phyloP scores from a whole-genome alignment of 2,329 filamentous ascomycete genomes.

The Curvularia lunata region DNA sequence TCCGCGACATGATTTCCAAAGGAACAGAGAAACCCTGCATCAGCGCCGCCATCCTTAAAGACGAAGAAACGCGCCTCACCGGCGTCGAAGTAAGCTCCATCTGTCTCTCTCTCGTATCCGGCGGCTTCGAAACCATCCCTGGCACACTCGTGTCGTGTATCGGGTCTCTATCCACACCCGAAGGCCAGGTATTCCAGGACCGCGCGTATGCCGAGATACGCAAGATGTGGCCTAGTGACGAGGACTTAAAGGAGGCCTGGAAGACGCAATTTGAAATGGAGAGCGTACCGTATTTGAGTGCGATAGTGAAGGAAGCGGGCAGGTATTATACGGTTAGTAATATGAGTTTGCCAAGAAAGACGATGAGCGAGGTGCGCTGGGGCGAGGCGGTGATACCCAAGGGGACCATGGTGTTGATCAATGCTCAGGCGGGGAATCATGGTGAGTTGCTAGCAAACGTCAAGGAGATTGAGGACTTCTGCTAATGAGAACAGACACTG shows the following conservation, averaged over 20 bases:
- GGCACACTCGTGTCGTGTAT: slow-evolving; percentile 61
- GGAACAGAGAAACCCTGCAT: slow-evolving; percentile 63
- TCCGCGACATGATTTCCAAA: slow-evolving; percentile 58
- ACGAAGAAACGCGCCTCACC: slow-evolving; percentile 60
- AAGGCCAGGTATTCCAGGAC: slow-evolving; percentile 61
- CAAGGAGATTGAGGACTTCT: slow-evolving; percentile 9
- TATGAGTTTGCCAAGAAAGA: slow-evolving; percentile 61
- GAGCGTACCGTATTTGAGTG: slow-evolving; percentile 56
- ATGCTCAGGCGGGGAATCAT: slow-evolving; percentile 63
- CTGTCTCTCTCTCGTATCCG: slow-evolving; percentile 60
- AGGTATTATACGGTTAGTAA: slow-evolving; percentile 61
- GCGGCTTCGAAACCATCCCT: slow-evolving; percentile 62
- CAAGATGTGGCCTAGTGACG: slow-evolving; percentile 50
- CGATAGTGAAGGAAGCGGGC: slow-evolving; percentile 60
- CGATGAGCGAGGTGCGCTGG: slow-evolving; percentile 59
- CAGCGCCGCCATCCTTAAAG: slow-evolving; percentile 61
- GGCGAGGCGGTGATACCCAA: slow-evolving; percentile 59
- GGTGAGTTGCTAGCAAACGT: slow-evolving; percentile 41
- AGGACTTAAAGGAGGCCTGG: slow-evolving; percentile 57
- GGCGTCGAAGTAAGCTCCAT: slow-evolving; percentile 62
- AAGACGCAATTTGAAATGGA: slow-evolving; percentile 53
- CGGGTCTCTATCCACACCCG: slow-evolving; percentile 56
- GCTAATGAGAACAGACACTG: slow-evolving; percentile 55
- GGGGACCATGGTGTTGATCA: slow-evolving; percentile 62
- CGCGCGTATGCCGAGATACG: slow-evolving; percentile 60